These are phyloP conservation scores for Eutrema salsugineum DNA, from an alignment of 441 rosid species.

Conservation along the genomic window DNA sequence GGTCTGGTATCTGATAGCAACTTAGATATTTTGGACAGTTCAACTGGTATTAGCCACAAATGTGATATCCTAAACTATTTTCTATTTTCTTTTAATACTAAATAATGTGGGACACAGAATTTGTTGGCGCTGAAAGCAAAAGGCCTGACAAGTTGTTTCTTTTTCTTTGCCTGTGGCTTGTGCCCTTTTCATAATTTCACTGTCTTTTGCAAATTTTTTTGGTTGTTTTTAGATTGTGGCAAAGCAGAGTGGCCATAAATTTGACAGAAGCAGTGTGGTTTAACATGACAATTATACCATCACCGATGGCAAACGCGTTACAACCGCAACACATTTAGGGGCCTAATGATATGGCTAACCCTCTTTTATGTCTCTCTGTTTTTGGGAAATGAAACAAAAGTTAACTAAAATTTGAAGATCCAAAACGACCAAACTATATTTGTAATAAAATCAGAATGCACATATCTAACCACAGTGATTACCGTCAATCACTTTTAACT, in stretches of 20 bases:
- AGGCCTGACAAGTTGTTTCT: conserved; percentile 4
- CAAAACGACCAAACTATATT: background rate
- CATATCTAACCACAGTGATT: background rate
- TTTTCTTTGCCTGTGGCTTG: background rate
- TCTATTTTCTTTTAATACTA: background rate
- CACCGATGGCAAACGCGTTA: background rate
- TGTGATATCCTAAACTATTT: conserved; percentile 17
- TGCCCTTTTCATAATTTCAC: background rate
- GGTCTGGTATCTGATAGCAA: conserved; percentile 23
- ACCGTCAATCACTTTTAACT: background rate
- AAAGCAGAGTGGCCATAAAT: no score
- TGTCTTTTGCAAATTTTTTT: no score
- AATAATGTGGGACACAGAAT: conserved; percentile 5
- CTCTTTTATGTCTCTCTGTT: background rate
- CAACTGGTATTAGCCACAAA: conserved; percentile 23
- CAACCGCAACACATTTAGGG: background rate
- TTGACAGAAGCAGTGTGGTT: background rate
- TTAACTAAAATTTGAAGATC: background rate
- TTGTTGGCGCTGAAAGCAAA: conserved; percentile 2
- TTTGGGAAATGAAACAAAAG: background rate
- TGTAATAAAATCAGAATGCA: background rate
- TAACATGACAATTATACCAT: background rate
- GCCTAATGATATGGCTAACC: background rate
- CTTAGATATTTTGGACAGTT: conserved; percentile 41
- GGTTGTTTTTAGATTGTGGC: no score